Evolutionary conservation across 2,329 filamentous ascomycete genomes (phyloP), one percentile per base, ranked within the genome.

Genomic region (Aspergillus carbonarius): DNA sequence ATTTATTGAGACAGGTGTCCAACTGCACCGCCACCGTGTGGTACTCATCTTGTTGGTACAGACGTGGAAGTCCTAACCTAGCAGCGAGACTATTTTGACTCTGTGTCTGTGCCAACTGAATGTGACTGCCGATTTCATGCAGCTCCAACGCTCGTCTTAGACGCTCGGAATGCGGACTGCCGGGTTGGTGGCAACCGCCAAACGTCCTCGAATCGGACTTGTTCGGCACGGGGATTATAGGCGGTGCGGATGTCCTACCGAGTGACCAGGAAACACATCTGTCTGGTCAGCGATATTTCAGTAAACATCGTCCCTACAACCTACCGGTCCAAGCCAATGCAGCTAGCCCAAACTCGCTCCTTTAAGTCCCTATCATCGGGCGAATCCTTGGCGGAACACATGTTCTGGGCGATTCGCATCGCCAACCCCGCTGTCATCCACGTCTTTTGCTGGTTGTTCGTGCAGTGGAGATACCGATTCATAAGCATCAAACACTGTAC

Each of bases 241-340:
- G 55, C 8, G 60, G 57, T 12, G 55, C 53, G 18, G 62, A 61
- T 51, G 60, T 59, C 51, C 57, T 60, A 25, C 62, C 59, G 10
- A 64, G 60, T 25, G 64, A 64, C 64, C 64, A 66, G 13, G 64
- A 66, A 35, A 64, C 61, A 10, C 64, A 66, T 46, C 64, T 66
- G 39, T 1, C 35, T 32, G n/a, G 4, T 48, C 7, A 39, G 46
- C 5, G 9, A 32, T 32, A 10, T 9, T 9, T 1, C 10, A 2
- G 4, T 7, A 6, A 6, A 7, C 7, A 27, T 27, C 6, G 2
- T 27, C 25, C 7, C 9, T 23, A 35, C 3, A 50, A 27, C 54
- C 17, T 48, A 66, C 64, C 64, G 57, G 35, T 66, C 64, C 10
- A 66, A 27, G 7, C 57, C 55, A 25, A 66, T 59, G 59, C 64